Conservation (phyloP, 805 yeast genomes). For the Barnettozyma wickerhamii region DNA sequence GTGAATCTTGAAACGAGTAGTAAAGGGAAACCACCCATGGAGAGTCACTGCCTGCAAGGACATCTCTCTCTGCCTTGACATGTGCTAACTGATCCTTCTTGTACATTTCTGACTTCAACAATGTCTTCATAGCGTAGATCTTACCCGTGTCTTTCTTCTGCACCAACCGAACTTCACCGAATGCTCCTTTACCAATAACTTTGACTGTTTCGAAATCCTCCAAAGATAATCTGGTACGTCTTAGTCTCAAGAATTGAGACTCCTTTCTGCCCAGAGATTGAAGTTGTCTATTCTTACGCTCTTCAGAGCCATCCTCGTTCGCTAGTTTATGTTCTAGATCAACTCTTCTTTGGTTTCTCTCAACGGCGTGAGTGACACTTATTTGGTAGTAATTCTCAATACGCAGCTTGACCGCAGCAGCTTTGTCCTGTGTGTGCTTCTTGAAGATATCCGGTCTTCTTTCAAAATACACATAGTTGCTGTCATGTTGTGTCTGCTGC, state of each 20-base stretch:
- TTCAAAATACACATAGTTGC: slow-evolving; percentile 26
- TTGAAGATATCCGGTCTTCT: slow-evolving; percentile 28
- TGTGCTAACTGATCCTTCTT: slow-evolving; percentile 94
- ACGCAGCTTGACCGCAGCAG: slow-evolving; percentile 59
- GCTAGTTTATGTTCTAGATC: slow-evolving; percentile 78
- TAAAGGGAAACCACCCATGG: slow-evolving; percentile 94
- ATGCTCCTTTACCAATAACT: slow-evolving; percentile 99
- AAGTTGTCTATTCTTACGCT: slow-evolving; percentile 73
- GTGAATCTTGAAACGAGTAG: slow-evolving; percentile 93
- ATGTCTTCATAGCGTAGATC: slow-evolving; percentile 89
- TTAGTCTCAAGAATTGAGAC: slow-evolving; percentile 78
- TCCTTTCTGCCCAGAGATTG: slow-evolving; percentile 83
- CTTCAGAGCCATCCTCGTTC: slow-evolving; percentile 58
- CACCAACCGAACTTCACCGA: slow-evolving; percentile 95
- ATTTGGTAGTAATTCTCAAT: slow-evolving; percentile 88
- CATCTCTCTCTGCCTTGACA: slow-evolving; percentile 94
- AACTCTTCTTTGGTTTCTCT: slow-evolving; percentile 87
- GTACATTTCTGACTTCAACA: slow-evolving; percentile 78
- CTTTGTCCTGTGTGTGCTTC: slow-evolving; percentile 28
- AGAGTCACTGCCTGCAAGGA: slow-evolving; percentile 87
- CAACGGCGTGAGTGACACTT: slow-evolving; percentile 90
- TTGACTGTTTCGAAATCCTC: slow-evolving; percentile 95
- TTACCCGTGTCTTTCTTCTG: slow-evolving; percentile 92
- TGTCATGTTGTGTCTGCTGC: slow-evolving; percentile 3
- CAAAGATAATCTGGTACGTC: slow-evolving; percentile 86